phyloP scores from a whole-genome alignment of 306 rosid species.

The Senna tora region DNA sequence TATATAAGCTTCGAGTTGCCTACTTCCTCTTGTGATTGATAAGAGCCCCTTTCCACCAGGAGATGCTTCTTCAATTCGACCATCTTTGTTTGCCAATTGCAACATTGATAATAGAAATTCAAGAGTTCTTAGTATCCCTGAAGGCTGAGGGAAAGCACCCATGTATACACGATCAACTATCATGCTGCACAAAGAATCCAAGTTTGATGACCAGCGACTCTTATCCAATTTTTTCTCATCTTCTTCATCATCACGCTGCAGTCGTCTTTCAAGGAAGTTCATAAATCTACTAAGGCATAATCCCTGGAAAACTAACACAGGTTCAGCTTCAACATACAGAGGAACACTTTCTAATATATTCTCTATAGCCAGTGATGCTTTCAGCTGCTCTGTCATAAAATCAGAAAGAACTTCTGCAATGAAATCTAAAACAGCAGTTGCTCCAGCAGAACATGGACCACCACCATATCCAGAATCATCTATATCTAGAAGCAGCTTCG shows the following conservation, averaged over 20 bases:
- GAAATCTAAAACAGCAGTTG: slow-evolving; percentile 92
- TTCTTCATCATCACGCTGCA: slow-evolving; percentile 98
- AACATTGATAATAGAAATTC: slow-evolving; percentile 97
- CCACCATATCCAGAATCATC: slow-evolving; percentile 98
- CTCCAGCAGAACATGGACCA: slow-evolving; percentile 98
- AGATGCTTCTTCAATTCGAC: slow-evolving; percentile 94
- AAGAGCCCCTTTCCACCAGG: slow-evolving; percentile 88
- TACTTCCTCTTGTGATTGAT: slow-evolving; percentile 87
- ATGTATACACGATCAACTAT: slow-evolving; percentile 94
- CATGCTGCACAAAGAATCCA: slow-evolving; percentile 96
- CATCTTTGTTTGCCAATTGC: slow-evolving; percentile 97
- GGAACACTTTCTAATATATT: slow-evolving; percentile 90
- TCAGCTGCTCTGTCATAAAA: slow-evolving; percentile 86
- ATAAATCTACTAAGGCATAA: slow-evolving; percentile 89
- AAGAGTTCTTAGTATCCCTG: slow-evolving; percentile 81
- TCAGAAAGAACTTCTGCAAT: slow-evolving; percentile 98
- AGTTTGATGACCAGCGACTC: slow-evolving; percentile 90
- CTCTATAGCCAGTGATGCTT: slow-evolving; percentile 80
- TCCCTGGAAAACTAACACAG: slow-evolving; percentile 93
- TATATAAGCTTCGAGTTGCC: slow-evolving; percentile 94
- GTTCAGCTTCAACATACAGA: slow-evolving; percentile 72
- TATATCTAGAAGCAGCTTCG: slow-evolving; percentile 85
- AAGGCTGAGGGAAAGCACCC: slow-evolving; percentile 98
- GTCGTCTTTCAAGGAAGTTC: slow-evolving; percentile 96
- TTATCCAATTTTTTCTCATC: slow-evolving; percentile 93